These are phyloP conservation scores for Benincasa hispida DNA, from an alignment of 306 rosid genomes.

Conservation along the genomic window DNA sequence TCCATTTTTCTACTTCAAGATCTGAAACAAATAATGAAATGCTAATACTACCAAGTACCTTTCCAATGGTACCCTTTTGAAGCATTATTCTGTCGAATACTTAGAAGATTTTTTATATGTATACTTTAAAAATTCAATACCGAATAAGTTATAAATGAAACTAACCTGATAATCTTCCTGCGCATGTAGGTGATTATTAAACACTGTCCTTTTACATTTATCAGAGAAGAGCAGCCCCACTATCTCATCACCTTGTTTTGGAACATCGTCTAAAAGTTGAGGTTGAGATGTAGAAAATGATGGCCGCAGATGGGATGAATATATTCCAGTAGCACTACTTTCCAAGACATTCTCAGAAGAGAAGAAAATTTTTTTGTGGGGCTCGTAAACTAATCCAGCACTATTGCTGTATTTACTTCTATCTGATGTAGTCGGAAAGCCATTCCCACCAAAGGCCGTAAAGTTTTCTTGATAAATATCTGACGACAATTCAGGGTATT, in stretches of 20 bases:
- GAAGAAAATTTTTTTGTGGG: constrained; percentile 16
- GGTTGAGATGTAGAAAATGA: constrained; percentile 27
- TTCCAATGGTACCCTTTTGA: not conserved
- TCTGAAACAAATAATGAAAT: not conserved
- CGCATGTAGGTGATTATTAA: constrained; percentile 22
- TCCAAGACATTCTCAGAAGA: constrained; percentile 32
- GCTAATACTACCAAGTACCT: not conserved
- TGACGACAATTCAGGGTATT: constrained; percentile 12
- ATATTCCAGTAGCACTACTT: constrained; percentile 23
- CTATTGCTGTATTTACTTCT: constrained; percentile 21
- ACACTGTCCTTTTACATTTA: constrained; percentile 18
- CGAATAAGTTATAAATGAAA: not conserved
- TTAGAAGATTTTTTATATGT: too few species aligned
- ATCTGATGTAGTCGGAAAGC: constrained; percentile 26
- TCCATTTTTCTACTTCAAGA: not conserved
- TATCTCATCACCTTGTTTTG: constrained; percentile 34
- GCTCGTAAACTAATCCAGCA: constrained; percentile 24
- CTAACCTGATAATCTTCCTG: constrained; percentile 57
- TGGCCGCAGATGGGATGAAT: constrained; percentile 32
- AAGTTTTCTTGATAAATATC: constrained; percentile 40
- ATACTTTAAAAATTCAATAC: not conserved
- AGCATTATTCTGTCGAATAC: not conserved
- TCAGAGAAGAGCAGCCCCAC: constrained; percentile 21
- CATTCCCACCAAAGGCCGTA: constrained; percentile 24
- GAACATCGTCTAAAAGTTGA: constrained; percentile 17